Percentiles rank a stretch among this genome's conserved stretches.
phyloP scores from a whole-genome alignment of 139 green algal genomes.

The Picochlorum sp. region DNA sequence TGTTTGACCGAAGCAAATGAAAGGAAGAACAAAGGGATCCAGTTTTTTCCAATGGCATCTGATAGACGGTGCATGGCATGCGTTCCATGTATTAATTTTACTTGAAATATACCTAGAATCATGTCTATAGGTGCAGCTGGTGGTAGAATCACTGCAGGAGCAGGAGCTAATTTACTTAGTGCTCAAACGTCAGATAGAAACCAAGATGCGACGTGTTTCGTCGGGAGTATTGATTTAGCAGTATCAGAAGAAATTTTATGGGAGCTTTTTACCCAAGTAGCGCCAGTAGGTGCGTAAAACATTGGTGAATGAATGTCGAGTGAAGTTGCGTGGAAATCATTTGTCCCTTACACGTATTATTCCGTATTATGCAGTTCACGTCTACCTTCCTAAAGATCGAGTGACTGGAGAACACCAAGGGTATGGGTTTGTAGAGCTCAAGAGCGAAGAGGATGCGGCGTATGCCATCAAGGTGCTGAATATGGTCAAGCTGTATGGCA shows the following conservation, averaged over 20 bases:
- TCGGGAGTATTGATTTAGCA: slow-evolving; percentile 90
- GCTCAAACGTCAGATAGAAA: slow-evolving; percentile 75
- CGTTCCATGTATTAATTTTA: not conserved
- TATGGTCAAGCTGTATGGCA: slow-evolving; percentile 92
- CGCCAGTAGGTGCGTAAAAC: slow-evolving; percentile 70
- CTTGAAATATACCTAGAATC: not conserved
- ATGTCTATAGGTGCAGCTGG: slow-evolving; percentile 38
- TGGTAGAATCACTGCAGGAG: slow-evolving; percentile 79
- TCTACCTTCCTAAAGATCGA: slow-evolving; percentile 97
- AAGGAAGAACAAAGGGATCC: not conserved
- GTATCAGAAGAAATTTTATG: slow-evolving; percentile 94
- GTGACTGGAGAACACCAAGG: slow-evolving; percentile 91
- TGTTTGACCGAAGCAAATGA: not conserved
- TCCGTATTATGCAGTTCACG: slow-evolving; percentile 68
- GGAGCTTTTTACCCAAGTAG: slow-evolving; percentile 95
- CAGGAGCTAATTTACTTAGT: slow-evolving; percentile 89
- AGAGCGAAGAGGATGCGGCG: slow-evolving; percentile 85
- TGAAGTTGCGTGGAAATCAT: not conserved
- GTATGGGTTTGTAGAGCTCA: slow-evolving; percentile 98
- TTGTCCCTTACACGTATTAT: not conserved
- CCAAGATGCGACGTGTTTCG: slow-evolving; percentile 92
- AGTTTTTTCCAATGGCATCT: too few species aligned
- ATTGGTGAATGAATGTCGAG: not conserved
- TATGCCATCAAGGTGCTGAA: slow-evolving; percentile 96
- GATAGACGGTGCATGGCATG: not conserved